A percentile compares a stretch with the other conserved stretches of the same genome.
Conservation (phyloP, 345 rosid genomes). For the Eucalyptus albens region DNA sequence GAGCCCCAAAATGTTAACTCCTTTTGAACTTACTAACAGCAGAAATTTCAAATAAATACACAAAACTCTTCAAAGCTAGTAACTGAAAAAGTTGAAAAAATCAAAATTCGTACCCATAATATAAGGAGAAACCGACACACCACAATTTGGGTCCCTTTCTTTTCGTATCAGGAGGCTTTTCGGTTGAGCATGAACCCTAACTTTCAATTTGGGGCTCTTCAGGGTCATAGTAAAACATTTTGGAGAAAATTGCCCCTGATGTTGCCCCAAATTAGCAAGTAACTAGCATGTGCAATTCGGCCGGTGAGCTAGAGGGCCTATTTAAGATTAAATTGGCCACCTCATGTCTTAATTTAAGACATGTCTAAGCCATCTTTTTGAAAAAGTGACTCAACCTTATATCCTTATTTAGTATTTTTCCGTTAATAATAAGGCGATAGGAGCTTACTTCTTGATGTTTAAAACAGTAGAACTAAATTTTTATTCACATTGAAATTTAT, state of each 20-base stretch:
- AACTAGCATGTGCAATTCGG: background rate
- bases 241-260: background rate
- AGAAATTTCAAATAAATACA: background rate
- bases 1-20: background rate
- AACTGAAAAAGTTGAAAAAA: background rate
- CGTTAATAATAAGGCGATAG: no score
- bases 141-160: background rate
- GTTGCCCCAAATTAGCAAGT: background rate
- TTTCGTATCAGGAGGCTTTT: background rate
- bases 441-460: no score
- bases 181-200: background rate
- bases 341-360: no score
- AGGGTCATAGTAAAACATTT: background rate
- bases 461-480: no score
- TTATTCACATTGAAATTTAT: no score
- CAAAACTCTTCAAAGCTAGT: background rate
- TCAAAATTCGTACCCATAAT: background rate
- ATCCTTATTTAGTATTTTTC: no score
- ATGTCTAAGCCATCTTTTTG: no score
- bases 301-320: background rate
- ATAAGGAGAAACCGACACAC: background rate
- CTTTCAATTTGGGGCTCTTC: background rate
- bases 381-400: no score
- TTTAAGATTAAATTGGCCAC: background rate
- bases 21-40: background rate